Base-by-base conservation (phyloP, 2,329 filamentous ascomycete genomes). In the Alternaria alternata region DNA sequence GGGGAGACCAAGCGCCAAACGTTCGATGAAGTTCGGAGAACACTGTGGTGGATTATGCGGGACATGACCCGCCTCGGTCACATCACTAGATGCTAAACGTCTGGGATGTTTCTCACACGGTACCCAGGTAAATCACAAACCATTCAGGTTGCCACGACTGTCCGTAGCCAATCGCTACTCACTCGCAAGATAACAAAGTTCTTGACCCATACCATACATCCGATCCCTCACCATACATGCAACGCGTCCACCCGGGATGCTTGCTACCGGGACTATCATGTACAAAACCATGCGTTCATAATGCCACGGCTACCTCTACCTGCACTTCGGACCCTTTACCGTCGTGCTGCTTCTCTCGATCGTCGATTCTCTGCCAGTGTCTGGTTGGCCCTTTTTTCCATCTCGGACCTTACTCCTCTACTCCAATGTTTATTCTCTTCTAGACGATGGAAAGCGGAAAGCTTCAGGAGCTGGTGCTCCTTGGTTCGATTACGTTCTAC, bases 61-160 rank as follows among this genome's bases (percentile, higher is more conserved):
- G 60, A 48, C 49, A 65, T 57, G 9, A 24, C 24, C 56, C 46
- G 22, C 49, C 18, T 61, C 36, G 59, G 46, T 20, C 24, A 42
- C 16, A 44, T 63, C 49, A 51, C 54, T 66, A 57, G 43, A 75
- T 70, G 39, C 61, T 30, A 60, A 62, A 64, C 62, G 68, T 71
- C 65, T 73, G 65, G 67, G 62, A 48, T 63, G 36, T 43, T 57
- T 47, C 58, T 54, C 46, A 54, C 57, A 57, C 69, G 66, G 59
- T 38, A 62, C 63, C 54, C 58, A 66, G 28, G 58, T 22, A 24
- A 7, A 52, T 52, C 41, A 52, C 54, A 61, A 60, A 61, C 54
- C 28, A 7, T 49, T 48, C 8, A 16, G 41, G 63, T 67, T 51
- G 49, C 59, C 51, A 57, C 34, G 46, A 41, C 16, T 11, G 18